Evolutionary conservation across 164 flowering plant species (phyloP), one percentile per base, ranked within the genome.

Genomic region (Aristolochia contorta): DNA sequence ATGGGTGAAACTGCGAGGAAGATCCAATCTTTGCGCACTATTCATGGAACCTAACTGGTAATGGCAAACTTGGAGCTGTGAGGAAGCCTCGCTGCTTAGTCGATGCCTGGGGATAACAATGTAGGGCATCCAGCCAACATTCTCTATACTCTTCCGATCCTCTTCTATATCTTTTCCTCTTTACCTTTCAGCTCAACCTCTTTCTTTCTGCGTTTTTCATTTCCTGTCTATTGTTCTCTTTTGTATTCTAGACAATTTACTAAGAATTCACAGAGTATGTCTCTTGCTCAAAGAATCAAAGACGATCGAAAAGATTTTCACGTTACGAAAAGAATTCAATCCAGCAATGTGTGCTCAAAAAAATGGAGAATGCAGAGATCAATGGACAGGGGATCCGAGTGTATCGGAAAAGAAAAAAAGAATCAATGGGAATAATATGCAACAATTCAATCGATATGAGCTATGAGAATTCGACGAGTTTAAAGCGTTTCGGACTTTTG

Each of bases 121-220:
- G 89, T 67, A 37, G 96, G 86, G 69, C 87, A 85, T 80, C 96
- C 98, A 68, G 95, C 96, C 98, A 91, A 91, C 98, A 91, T 91
- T 67, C 82, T 86, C 85, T 81, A 81, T 27, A 33, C 65, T 70
- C 71, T 68, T 75, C 82, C 78, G 64, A 79, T 33, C 25, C 62
- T 71, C 71, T 68, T 75, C 81, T 78, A 65, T 66, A 53, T 59
- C 43, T 64, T 54, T 57, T 54, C 24, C 50, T 61, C 14, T 47
- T 56, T 20, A 15, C 27, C 10, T 47, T 23, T 14, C n/a, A 16
- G 7, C 22, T 6, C 21, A 59, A 59, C 21, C 16, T 41, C 61
- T 16, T 16, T 45, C 21, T 59, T 7, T 12, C 22, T 47, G 21
- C 20, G 12, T 12, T 19, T 30, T 32, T 41, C 48, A 41, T 48